Conservation (phyloP, 495 filamentous ascomycete species). For the Aspergillus nanangensis region DNA sequence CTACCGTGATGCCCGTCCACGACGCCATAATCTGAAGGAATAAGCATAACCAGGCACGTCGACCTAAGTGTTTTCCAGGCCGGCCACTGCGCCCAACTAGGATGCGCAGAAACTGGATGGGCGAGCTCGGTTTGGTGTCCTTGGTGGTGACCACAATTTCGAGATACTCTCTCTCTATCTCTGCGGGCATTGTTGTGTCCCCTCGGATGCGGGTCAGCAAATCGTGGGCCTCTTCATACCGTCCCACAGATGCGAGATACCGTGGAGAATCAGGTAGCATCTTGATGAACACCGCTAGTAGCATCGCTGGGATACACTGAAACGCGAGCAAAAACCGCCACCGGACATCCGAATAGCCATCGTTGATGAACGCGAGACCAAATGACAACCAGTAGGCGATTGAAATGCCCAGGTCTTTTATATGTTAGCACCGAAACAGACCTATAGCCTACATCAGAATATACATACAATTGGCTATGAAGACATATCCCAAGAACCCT, state of each 20-base stretch:
- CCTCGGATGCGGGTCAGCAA: conserved; percentile 25
- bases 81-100: conserved; percentile 27
- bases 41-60: conserved; percentile 45
- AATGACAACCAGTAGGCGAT: conserved; percentile 62
- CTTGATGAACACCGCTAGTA: conserved; percentile 45
- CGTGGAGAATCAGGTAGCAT: conserved; percentile 47
- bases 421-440: conserved; percentile 4
- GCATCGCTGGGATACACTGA: conserved; percentile 49
- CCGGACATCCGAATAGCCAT: conserved; percentile 45
- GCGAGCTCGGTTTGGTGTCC: conserved; percentile 30
- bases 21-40: conserved; percentile 53
- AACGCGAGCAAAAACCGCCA: conserved; percentile 55
- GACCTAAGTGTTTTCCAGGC: conserved; percentile 28
- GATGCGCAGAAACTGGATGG: conserved; percentile 34
- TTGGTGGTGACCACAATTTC: conserved; percentile 34
- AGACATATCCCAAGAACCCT: conserved; percentile 45
- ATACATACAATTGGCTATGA: conserved; percentile 47
- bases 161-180: conserved; percentile 34
- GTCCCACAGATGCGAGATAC: conserved; percentile 35
- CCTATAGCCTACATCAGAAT: not conserved
- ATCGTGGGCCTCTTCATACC: conserved; percentile 34
- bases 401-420: conserved; percentile 51
- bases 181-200: conserved; percentile 15
- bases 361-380: conserved; percentile 48
- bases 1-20: conserved; percentile 47